Base-by-base conservation (phyloP, 306 rosid genomes). In the Cicer chorassanicum region DNA sequence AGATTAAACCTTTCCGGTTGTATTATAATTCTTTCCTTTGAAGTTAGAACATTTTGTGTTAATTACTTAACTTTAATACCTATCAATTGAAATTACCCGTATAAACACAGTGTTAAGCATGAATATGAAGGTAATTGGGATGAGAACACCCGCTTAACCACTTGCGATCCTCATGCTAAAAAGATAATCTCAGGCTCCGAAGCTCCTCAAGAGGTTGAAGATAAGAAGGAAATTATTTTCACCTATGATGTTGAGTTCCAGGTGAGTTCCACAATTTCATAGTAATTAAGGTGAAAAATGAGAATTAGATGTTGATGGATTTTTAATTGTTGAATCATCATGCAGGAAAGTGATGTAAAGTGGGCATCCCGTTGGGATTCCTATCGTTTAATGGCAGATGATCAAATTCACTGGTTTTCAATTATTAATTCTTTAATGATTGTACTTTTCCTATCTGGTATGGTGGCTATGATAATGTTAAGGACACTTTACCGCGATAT, bases 301-400 rank as follows among this genome's bases (percentile, higher is more conserved):
- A 70, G 67, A 75, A 49, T 65, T 59, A 40, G 18, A 38, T 72
- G 77, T 44, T 40, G 36, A 54, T 51, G 48, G 48, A 57, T 12
- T 41, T 40, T 34, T 56, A 50, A 72, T 50, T 67, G 6, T 81
- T 44, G 78, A 24, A 62, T 2, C 39, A 73, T 68, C 53, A 51
- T 78, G 74, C 68, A 93, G 97, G 92, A 86, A 81, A 93, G 98
- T 82, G 86, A 88, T 57, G 91, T 93, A 84, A 93, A 93, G 76
- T 93, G 98, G 98, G 98, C 98, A 48, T 93, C 96, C 55, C 90
- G 98, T 38, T 93, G 98, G 97, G 97, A 93, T 75, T 88, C 98
- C 16, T 93, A 93, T 87, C 97, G 91, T 80, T 88, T 91, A 79
- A 89, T 93, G 96, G 89, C 98, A 14, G 98, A 93, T 78, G 97